These are phyloP conservation scores for Boletus rufocinnamomeus DNA, from an alignment of 768 basidiomycete species.

Conservation along the genomic window DNA sequence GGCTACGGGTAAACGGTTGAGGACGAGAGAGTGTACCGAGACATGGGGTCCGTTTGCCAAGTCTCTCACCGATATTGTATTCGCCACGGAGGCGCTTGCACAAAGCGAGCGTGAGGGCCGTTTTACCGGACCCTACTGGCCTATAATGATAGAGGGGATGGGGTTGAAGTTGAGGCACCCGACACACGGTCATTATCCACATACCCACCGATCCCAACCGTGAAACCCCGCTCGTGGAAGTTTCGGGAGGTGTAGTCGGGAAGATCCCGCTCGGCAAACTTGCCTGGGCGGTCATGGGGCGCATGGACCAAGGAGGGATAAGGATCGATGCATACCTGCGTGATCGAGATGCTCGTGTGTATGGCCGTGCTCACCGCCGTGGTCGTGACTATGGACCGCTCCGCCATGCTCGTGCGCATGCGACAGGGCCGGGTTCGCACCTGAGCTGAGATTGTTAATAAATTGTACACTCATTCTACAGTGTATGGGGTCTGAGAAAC, in stretches of 20 bases:
- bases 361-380: conserved; percentile 84
- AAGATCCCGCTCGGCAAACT: conserved; percentile 88
- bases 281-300: conserved; percentile 53
- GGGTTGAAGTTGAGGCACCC: background rate
- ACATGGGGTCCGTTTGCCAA: conserved; percentile 2
- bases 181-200: conserved; percentile 27
- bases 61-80: conserved; percentile 82
- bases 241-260: conserved; percentile 84
- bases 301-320: background rate
- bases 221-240: conserved; percentile 93
- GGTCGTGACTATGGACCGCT: conserved; percentile 49
- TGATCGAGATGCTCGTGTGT: conserved; percentile 93
- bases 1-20: conserved; percentile 46
- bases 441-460: conserved; percentile 63
- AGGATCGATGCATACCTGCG: conserved; percentile 55
- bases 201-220: conserved; percentile 96
- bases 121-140: conserved; percentile 98
- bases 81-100: conserved; percentile 78
- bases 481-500: background rate
- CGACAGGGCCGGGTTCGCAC: conserved; percentile 34
- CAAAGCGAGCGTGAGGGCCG: conserved; percentile 87
- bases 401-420: conserved; percentile 56
- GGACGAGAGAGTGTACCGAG: conserved; percentile 4
- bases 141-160: conserved; percentile 41
- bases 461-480: conserved; percentile 65